These are phyloP conservation scores for Orobanche coerulescens DNA, from an alignment of 257 asterid genomes.

Conservation along the genomic window DNA sequence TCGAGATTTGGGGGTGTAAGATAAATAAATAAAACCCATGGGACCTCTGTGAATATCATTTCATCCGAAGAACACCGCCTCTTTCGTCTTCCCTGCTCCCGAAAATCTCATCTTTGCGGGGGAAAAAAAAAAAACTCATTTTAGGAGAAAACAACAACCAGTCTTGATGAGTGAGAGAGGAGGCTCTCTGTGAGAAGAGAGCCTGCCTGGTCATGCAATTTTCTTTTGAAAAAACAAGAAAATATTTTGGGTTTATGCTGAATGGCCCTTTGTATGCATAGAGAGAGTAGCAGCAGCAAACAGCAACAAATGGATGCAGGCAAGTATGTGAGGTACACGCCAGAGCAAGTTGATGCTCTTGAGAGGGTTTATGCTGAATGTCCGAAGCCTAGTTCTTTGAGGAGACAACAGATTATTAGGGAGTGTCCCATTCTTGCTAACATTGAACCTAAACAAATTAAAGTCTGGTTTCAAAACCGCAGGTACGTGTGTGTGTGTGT, in stretches of 20 bases:
- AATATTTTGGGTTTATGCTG: background rate
- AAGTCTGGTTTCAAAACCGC: constrained; percentile 98
- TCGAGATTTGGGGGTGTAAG: constrained; percentile 49
- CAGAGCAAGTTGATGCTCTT: constrained; percentile 94
- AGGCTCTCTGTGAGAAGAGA: constrained; percentile 88
- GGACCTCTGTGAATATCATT: constrained; percentile 31
- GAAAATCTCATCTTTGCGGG: background rate
- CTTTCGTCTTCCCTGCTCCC: constrained; percentile 17
- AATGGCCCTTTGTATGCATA: constrained; percentile 56
- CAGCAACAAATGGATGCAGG: constrained; percentile 74
- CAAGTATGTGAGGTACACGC: constrained; percentile 93
- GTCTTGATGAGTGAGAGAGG: constrained; percentile 69
- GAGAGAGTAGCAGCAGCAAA: constrained; percentile 44
- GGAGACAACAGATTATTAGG: constrained; percentile 90
- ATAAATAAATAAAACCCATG: too few species aligned
- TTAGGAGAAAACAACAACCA: background rate
- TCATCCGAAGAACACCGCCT: constrained; percentile 13
- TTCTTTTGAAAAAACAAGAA: too few species aligned
- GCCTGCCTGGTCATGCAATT: constrained; percentile 76
- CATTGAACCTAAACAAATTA: constrained; percentile 96
- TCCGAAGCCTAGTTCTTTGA: constrained; percentile 87
- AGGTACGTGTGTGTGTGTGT: constrained; percentile 56
- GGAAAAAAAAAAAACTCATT: background rate
- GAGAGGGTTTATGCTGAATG: constrained; percentile 90
- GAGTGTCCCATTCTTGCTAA: constrained; percentile 80